Percentiles rank a stretch among this genome's conserved stretches.
phyloP scores from a whole-genome alignment of 805 yeast genomes.

The Yarrowia deformans region DNA sequence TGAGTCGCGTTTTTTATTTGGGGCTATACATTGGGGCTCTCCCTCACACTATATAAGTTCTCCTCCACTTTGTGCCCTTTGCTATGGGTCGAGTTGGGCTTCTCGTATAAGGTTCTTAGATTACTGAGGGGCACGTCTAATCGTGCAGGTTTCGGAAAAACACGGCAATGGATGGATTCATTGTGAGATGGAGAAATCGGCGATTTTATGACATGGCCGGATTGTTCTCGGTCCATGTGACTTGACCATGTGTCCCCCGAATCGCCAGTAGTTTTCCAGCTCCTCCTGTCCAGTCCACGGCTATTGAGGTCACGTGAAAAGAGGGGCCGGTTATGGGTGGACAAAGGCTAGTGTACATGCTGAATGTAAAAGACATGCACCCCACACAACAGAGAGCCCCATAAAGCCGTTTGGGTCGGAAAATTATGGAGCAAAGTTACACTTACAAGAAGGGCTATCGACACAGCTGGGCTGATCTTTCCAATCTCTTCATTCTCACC shows the following conservation, averaged over 20 bases:
- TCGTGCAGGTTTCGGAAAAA: conserved; percentile 14
- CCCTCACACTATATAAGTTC: not conserved
- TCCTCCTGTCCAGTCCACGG: not conserved
- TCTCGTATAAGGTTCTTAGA: conserved; percentile 1
- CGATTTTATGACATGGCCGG: no score
- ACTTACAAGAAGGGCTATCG: not conserved
- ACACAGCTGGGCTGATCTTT: not conserved
- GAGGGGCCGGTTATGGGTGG: conserved; percentile 35
- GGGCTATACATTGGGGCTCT: not conserved
- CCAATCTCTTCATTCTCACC: conserved; percentile 15
- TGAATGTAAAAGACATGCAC: conserved; percentile 6
- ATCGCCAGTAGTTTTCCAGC: no score
- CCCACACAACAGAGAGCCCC: conserved; percentile 23
- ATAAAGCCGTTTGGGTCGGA: conserved; percentile 21
- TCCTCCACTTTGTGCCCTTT: conserved; percentile 10
- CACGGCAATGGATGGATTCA: conserved; percentile 28
- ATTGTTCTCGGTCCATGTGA: no score
- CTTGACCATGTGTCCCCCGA: no score
- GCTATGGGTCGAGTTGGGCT: conserved; percentile 11
- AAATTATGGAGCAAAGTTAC: conserved; percentile 19
- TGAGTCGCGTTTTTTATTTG: not conserved
- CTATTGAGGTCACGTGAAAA: conserved; percentile 26
- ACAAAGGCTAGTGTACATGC: conserved; percentile 42
- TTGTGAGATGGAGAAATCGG: not conserved
- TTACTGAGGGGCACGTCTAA: conserved; percentile 20